phyloP scores from a whole-genome alignment of 768 basidiomycete genomes.

The Suillus americanus region DNA sequence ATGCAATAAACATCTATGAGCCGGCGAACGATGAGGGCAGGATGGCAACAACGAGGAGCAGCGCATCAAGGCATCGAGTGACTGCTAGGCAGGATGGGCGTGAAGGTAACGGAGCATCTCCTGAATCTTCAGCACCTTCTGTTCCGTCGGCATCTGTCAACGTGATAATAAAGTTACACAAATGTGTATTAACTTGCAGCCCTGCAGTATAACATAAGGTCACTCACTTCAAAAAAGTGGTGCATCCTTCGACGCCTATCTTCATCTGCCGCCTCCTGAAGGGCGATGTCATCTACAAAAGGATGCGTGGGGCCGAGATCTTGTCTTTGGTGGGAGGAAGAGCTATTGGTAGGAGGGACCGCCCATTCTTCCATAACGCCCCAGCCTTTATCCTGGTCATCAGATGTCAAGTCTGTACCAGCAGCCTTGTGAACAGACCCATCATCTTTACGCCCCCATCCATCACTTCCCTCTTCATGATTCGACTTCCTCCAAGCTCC shows the following conservation, averaged over 20 bases:
- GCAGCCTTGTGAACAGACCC: conserved; percentile 13
- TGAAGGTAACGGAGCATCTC: conserved; percentile 45
- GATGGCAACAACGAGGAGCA: background rate
- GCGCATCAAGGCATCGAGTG: background rate
- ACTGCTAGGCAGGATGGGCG: conserved; percentile 10
- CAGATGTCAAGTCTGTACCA: conserved; percentile 22
- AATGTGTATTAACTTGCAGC: background rate
- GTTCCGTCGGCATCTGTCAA: conserved; percentile 53
- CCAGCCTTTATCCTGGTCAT: conserved; percentile 18
- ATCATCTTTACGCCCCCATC: conserved; percentile 14
- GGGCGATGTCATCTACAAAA: conserved; percentile 50
- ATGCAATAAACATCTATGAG: background rate
- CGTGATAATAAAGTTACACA: too few relatives aligned
- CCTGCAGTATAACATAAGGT: background rate
- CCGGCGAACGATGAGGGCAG: background rate
- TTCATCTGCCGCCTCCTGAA: conserved; percentile 36
- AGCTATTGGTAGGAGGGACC: background rate
- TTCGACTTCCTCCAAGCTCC: conserved; percentile 23
- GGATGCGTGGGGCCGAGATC: conserved; percentile 21
- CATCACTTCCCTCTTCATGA: conserved; percentile 3
- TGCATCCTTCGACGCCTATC: conserved; percentile 47
- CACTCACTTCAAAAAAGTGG: conserved; percentile 47
- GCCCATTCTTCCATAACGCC: conserved; percentile 18
- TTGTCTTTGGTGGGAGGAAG: background rate
- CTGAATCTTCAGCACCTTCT: conserved; percentile 52